Base-by-base conservation (phyloP, 306 rosid species). In the Prunus mongolica region DNA sequence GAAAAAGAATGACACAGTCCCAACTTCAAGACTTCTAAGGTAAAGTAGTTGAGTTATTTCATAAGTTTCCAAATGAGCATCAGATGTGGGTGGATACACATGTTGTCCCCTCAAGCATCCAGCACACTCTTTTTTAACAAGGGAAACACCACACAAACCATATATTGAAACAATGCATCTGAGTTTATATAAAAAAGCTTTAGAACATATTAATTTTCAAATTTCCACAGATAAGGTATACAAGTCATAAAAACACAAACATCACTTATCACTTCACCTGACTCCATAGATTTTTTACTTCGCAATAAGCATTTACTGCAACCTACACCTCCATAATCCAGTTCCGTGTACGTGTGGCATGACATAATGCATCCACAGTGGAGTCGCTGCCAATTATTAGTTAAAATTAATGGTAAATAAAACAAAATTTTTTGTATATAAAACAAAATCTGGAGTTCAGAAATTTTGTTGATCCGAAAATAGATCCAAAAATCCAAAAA, bases 311-410 rank as follows among this genome's bases (percentile, higher is more conserved):
- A 85, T 12, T 22, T 47, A 6, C 38, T 2, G 75, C 88, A 85
- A 51, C 85, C 65, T 10, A 82, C 27, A 0, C 77, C 78, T 6
- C 84, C 86, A 18, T 2, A 12, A 64, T 79, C 75, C 54, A 79
- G 6, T 2, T 54, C n/a, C 0, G 46, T 25, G 56, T 72, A 30
- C 2, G 18, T 8, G 22, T 79, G 38, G 4, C 6, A 13, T 10
- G 88, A 79, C 79, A 68, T 50, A 16, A 75, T 67, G 67, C 86
- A 85, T 38, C 77, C 81, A 75, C 85, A 74, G 55, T 81, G 88
- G 46, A 81, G 24, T 44, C 24, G 24, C 88, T 84, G 73, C 68
- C 60, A 71, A 49, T 8, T 28, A 27, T 55, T 12, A 49, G 24
- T 63, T 72, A 15, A 5, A 46, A 54, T 24, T 5, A 2, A 52